A percentile compares a stretch with the other conserved stretches of the same genome.
Evolutionary conservation across 768 basidiomycete genomes (phyloP).

Genomic region (Lyophyllum shimeji): DNA sequence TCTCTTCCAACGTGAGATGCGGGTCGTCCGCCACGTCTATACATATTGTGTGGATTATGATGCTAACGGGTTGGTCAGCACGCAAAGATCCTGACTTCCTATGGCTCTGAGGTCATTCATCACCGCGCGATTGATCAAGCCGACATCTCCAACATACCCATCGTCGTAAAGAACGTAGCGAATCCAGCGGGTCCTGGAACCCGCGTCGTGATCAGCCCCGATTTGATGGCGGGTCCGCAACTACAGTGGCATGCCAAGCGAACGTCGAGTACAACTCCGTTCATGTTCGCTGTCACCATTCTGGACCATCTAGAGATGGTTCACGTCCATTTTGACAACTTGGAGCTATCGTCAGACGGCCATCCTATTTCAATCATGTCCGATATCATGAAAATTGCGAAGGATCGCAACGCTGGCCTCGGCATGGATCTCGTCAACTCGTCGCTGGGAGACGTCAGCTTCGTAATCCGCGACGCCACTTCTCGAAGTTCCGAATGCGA

Average conservation of each 20-base stretch:
- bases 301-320: not conserved
- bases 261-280: not conserved
- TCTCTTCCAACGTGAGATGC: too few species aligned
- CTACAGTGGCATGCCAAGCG: not conserved
- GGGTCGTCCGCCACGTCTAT: too few species aligned
- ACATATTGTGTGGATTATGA: too few species aligned
- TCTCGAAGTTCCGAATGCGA: too few species aligned
- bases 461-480: not conserved
- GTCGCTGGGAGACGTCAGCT: constrained; percentile 5
- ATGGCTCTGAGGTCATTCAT: constrained; percentile 11
- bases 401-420: not conserved
- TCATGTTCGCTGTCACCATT: not conserved
- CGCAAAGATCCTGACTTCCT: constrained; percentile 11
- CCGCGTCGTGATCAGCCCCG: too few species aligned
- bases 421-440: constrained; percentile 7
- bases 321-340: not conserved
- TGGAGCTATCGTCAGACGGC: too few species aligned
- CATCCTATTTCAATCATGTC: not conserved
- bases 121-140: constrained; percentile 11
- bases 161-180: constrained; percentile 8
- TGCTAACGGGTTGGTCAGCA: not conserved
- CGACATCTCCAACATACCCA: not conserved
- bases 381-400: not conserved
- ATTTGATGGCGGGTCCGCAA: not conserved
- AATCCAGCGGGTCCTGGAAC: constrained; percentile 6